These are phyloP conservation scores for Akanthomyces lecanii DNA, from an alignment of 2,329 filamentous ascomycete genomes.

Conservation along the genomic window DNA sequence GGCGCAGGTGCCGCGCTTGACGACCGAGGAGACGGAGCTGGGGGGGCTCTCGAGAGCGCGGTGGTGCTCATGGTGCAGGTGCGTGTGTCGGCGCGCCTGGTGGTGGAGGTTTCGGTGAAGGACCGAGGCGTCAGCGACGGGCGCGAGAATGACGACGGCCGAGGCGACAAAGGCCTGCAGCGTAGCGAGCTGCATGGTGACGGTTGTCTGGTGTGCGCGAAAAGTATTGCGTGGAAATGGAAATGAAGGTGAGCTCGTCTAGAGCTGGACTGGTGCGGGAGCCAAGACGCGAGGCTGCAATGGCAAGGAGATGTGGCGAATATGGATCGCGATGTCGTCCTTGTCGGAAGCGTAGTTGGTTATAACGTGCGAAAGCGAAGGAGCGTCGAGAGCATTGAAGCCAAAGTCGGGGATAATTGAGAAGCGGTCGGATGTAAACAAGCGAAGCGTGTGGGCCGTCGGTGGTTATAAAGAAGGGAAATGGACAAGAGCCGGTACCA, in stretches of 20 bases:
- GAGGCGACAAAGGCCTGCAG: constrained; percentile 8
- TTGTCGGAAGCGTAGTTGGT: neutral
- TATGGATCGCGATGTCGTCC: neutral
- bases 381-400: neutral
- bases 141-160: constrained; percentile 7
- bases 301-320: neutral
- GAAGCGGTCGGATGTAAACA: constrained; percentile 2
- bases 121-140: constrained; percentile 6
- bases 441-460: neutral
- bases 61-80: constrained; percentile 26
- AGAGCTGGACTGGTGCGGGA: neutral
- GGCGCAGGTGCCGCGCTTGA: constrained; percentile 56
- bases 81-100: constrained; percentile 32
- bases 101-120: constrained; percentile 27
- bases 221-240: neutral
- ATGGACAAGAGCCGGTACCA: neutral
- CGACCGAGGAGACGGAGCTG: constrained; percentile 29
- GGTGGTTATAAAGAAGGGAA: neutral
- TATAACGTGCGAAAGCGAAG: neutral
- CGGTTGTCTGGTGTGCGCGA: neutral
- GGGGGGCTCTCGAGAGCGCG: constrained; percentile 20
- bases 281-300: neutral
- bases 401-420: neutral
- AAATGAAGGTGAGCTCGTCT: neutral
- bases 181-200: constrained; percentile 11